Evolutionary conservation across 164 flowering plant genomes (phyloP).

Genomic region (Berberis vulgaris): DNA sequence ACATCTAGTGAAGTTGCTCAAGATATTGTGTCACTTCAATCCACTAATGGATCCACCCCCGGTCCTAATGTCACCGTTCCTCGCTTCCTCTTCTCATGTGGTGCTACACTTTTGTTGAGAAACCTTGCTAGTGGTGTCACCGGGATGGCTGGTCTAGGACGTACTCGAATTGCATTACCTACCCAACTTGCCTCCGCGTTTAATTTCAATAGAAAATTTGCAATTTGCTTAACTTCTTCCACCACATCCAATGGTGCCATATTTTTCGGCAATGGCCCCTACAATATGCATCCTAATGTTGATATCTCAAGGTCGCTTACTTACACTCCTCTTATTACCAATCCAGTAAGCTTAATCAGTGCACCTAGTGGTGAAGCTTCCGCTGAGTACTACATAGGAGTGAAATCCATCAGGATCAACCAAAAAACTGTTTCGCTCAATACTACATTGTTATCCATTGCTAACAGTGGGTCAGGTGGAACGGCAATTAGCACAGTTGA

Average conservation of each 20-base stretch:
- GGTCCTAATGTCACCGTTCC: constrained; percentile 11
- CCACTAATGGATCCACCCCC: constrained; percentile 23
- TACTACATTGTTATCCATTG: constrained; percentile 12
- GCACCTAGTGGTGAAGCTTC: constrained; percentile 9
- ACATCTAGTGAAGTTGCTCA: constrained; percentile 19
- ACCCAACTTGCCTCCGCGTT: constrained; percentile 22
- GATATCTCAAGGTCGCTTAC: constrained; percentile 10
- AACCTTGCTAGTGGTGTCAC: constrained; percentile 19
- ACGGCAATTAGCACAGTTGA: constrained; percentile 20
- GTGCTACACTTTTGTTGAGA: constrained; percentile 12
- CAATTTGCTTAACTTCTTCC: constrained; percentile 10
- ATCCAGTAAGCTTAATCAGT: constrained; percentile 12
- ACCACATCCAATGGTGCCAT: constrained; percentile 4
- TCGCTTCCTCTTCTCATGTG: constrained; percentile 19
- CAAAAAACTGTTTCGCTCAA: constrained; percentile 16
- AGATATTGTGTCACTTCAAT: constrained; percentile 19
- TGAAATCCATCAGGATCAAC: constrained; percentile 27
- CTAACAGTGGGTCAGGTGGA: constrained; percentile 16
- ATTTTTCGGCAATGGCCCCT: constrained; percentile 27
- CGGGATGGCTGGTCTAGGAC: constrained; percentile 29
- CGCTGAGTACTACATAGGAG: constrained; percentile 29
- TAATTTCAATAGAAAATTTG: constrained; percentile 24
- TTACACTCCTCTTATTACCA: constrained; percentile 16
- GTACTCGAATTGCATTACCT: constrained; percentile 15
- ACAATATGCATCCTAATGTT: constrained; percentile 15